A percentile compares a stretch with the other conserved stretches of the same genome.
Evolutionary conservation across 1,139 yeast species (phyloP).

Genomic region (Trichomonascaceae sp.): DNA sequence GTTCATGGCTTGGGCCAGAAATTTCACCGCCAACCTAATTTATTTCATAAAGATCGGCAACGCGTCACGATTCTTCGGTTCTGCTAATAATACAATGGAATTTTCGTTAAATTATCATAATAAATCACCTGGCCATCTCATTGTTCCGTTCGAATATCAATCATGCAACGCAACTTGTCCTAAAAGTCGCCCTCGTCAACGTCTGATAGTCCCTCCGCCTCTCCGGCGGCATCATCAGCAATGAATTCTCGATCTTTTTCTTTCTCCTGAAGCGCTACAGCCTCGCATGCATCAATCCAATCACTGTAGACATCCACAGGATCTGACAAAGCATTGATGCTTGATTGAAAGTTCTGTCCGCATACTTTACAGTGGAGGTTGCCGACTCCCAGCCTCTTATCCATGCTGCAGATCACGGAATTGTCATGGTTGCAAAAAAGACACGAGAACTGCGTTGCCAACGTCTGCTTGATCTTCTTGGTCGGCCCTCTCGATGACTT

Average conservation of each 20-base stretch:
- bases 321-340: constrained; percentile 63
- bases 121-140: too few relatives aligned
- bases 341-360: constrained; percentile 86
- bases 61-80: too few relatives aligned
- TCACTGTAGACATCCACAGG: constrained; percentile 95
- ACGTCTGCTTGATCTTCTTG: constrained; percentile 62
- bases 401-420: constrained; percentile 78
- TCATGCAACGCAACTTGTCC: too few relatives aligned
- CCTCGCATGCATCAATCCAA: constrained; percentile 98
- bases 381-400: constrained; percentile 78
- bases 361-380: constrained; percentile 82
- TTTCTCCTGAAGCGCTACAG: constrained; percentile 58
- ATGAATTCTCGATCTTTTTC: constrained; percentile 12
- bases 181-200: constrained; percentile 14
- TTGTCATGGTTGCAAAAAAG: constrained; percentile 92
- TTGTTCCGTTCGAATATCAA: too few relatives aligned
- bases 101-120: too few relatives aligned
- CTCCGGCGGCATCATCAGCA: constrained; percentile 11
- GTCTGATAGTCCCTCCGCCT: constrained; percentile 17
- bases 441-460: constrained; percentile 82
- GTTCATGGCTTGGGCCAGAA: too few relatives aligned
- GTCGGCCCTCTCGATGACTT: constrained; percentile 75
- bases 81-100: too few relatives aligned
- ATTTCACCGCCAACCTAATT: too few relatives aligned
- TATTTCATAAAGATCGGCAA: too few relatives aligned